Percentiles rank a stretch among this genome's conserved stretches.
Conservation (phyloP, 306 rosid genomes). For the Malus domestica region DNA sequence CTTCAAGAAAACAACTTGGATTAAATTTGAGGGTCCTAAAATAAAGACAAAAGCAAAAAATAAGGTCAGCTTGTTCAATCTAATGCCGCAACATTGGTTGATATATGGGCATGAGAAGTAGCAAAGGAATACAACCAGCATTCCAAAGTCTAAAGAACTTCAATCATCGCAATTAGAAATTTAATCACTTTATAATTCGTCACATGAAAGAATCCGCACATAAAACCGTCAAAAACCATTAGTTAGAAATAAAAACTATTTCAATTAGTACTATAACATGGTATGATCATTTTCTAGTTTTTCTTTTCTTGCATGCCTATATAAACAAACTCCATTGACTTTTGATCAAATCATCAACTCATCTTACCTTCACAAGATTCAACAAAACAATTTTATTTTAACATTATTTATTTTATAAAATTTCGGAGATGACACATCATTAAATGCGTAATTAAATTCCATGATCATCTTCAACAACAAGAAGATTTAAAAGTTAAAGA, state of each 20-base stretch:
- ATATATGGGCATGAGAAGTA: not conserved
- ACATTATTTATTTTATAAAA: too few species aligned
- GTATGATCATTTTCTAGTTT: not conserved
- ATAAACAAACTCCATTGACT: not conserved
- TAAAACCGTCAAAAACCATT: too few species aligned
- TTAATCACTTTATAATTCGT: too few species aligned
- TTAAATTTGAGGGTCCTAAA: too few species aligned
- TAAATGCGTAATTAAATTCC: conserved; percentile 8
- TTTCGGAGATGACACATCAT: not conserved
- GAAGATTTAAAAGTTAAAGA: not conserved
- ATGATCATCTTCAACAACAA: not conserved
- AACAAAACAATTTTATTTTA: too few species aligned
- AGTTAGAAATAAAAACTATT: not conserved
- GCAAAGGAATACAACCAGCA: not conserved
- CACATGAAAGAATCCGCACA: not conserved
- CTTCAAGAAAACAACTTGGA: not conserved
- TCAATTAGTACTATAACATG: not conserved
- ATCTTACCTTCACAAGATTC: too few species aligned
- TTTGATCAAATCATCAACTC: not conserved
- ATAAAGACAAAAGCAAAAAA: too few species aligned
- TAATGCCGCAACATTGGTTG: too few species aligned
- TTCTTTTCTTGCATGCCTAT: not conserved
- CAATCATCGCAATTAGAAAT: too few species aligned
- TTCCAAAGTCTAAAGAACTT: too few species aligned
- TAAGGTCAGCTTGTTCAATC: too few species aligned